These are phyloP conservation scores for Paraconiothyrium sp. DNA, from an alignment of 2,329 filamentous ascomycete genomes.

Conservation along the genomic window DNA sequence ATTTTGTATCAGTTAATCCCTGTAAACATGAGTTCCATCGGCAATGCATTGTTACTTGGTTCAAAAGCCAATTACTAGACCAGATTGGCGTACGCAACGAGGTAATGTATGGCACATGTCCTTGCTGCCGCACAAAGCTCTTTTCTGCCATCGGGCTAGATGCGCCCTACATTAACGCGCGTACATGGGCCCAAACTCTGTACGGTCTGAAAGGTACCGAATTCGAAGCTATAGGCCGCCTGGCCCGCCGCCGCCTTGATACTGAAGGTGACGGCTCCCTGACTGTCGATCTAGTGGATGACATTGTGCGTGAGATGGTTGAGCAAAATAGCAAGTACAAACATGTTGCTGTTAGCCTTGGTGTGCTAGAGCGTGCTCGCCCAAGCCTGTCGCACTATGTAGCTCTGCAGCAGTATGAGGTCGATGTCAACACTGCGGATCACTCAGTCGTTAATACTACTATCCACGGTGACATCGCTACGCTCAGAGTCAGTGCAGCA, in stretches of 20 bases:
- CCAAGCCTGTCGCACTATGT: not conserved
- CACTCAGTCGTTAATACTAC: not conserved
- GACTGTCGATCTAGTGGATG: not conserved
- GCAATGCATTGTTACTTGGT: not conserved
- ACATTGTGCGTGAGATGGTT: not conserved
- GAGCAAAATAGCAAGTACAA: not conserved
- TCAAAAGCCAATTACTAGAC: not conserved
- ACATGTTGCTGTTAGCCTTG: not conserved
- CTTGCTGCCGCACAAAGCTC: not conserved
- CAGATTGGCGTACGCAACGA: not conserved
- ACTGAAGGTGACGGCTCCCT: not conserved
- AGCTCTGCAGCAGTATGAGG: not conserved
- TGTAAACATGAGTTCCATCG: conserved; percentile 8
- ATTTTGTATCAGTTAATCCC: not conserved
- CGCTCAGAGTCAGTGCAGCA: not conserved
- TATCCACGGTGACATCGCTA: not conserved
- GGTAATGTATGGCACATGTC: not conserved
- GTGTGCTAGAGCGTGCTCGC: not conserved
- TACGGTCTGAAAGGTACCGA: not conserved
- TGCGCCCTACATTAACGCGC: not conserved
- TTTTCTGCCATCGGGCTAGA: not conserved
- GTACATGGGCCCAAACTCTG: not conserved
- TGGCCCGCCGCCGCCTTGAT: not conserved
- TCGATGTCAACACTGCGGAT: not conserved
- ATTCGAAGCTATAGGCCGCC: not conserved